Evolutionary conservation across 1,284 basidiomycete genomes (phyloP), one percentile per base, ranked within the genome.

Genomic region (Cronartium quercuum): DNA sequence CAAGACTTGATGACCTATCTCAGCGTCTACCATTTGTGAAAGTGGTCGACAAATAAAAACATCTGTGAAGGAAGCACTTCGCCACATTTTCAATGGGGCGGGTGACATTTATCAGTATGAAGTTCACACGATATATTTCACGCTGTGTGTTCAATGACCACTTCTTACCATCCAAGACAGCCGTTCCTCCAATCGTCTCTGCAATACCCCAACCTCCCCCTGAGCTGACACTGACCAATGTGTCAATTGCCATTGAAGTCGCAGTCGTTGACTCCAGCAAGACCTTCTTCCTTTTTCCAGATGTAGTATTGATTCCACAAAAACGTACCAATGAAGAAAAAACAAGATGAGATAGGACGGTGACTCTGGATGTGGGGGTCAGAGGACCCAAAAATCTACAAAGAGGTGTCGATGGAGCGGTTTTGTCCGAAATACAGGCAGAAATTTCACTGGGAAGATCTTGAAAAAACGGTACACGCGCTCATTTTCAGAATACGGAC

Each of bases 31-130:
- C 40, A 71, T 71, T 21, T 71, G 68, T 29, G 41, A n/a, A 4
- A 71, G 3, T 6, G 68, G 68, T 51, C 68, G 60, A 57, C 68
- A 71, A n/a, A 71, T 57, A 24, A 71, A 63, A 21, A 71, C 68
- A 55, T 64, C 68, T 71, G 15, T 29, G 58, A 40, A n/a, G n/a
- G n/a, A n/a, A n/a, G n/a, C n/a, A n/a, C n/a, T n/a, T n/a, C n/a
- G n/a, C n/a, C n/a, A n/a, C n/a, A n/a, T n/a, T n/a, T n/a, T n/a
- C n/a, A n/a, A n/a, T n/a, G n/a, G n/a, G n/a, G n/a, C n/a, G n/a
- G n/a, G n/a, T n/a, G n/a, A n/a, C n/a, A n/a, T n/a, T n/a, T n/a
- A n/a, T n/a, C n/a, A n/a, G n/a, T n/a, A n/a, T n/a, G n/a, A n/a
- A n/a, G n/a, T n/a, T n/a, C n/a, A n/a, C n/a, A n/a, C n/a, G n/a